Base-by-base conservation (phyloP, 177 flowering plant species). In the Vitis hybrid region DNA sequence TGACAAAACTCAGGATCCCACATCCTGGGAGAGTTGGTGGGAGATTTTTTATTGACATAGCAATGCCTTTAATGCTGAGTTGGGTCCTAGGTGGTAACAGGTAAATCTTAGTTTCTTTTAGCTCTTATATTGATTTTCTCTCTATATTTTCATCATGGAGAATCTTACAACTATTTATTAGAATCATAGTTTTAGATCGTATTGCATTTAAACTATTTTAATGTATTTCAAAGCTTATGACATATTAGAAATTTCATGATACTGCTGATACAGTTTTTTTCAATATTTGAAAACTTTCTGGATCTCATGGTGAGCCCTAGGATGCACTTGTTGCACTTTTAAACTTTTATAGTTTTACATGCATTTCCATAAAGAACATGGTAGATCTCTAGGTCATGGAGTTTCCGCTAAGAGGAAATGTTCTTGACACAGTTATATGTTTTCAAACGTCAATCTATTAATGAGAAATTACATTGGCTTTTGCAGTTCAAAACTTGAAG, bases 51-150 rank as follows among this genome's bases (percentile, higher is more conserved):
- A 84, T 95, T 71, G 84, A 82, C 74, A 56, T 75, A n/a, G 94
- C 73, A 12, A 95, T 93, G 98, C 97, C 97, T 54, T 69, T 88
- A 30, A 90, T 89, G 94, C 78, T 95, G 49, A 83, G 75, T 66
- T 95, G 99, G 99, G 93, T 95, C 67, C 79, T 95, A 58, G 92
- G 99, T 66, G 98, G 98, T 73, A 90, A 93, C 81, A 93, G 98
- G 99, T 92, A 40, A 40, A 40, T 40, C 45, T 34, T 40, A 40
- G 45, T 7, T 40, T 40, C 45, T 5, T 23, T 34, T 50, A n/a
- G 7, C 49, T 40, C 30, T 56, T 56, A 19, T 40, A 9, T 66
- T 10, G 8, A 10, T 15, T 26, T 26, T 14, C 19, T 3, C 12
- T n/a, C 17, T 40, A 11, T 18, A 5, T 9, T 18, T 63, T 63